Conservation (phyloP, 768 basidiomycete species). For the Amyloporia xantha region DNA sequence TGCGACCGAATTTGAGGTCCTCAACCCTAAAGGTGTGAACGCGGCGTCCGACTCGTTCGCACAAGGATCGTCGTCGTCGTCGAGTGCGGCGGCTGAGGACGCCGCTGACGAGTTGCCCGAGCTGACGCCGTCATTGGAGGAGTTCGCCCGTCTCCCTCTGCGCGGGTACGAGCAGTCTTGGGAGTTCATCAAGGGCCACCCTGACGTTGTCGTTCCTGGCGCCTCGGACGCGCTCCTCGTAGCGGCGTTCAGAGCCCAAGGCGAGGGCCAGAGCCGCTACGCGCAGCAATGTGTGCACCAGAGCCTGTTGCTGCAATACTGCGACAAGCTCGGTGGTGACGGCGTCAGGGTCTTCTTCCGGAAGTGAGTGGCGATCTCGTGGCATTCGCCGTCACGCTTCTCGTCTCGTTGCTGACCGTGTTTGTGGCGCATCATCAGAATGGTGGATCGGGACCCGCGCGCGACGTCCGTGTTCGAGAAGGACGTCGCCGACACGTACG, state of each 20-base stretch:
- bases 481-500: constrained; percentile 85
- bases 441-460: constrained; percentile 72
- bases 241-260: constrained; percentile 81
- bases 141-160: constrained; percentile 71
- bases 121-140: constrained; percentile 70
- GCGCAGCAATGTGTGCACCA: constrained; percentile 92
- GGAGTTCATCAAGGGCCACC: constrained; percentile 79
- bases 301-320: constrained; percentile 87
- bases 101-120: constrained; percentile 66
- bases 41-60: no score
- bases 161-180: constrained; percentile 73
- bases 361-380: constrained; percentile 46
- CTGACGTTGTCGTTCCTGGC: constrained; percentile 78
- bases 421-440: constrained; percentile 61
- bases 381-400: no score
- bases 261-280: constrained; percentile 54
- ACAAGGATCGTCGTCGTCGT: constrained; percentile 13
- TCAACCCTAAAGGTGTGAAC: constrained; percentile 53
- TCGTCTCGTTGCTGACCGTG: constrained; percentile 2
- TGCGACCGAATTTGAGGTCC: constrained; percentile 58
- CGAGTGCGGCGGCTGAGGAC: constrained; percentile 20
- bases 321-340: constrained; percentile 86
- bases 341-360: constrained; percentile 91
- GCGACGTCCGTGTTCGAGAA: constrained; percentile 78
- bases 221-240: constrained; percentile 89